Base-by-base conservation (phyloP, 495 filamentous ascomycete species). In the Polyplosphaeria fusca region DNA sequence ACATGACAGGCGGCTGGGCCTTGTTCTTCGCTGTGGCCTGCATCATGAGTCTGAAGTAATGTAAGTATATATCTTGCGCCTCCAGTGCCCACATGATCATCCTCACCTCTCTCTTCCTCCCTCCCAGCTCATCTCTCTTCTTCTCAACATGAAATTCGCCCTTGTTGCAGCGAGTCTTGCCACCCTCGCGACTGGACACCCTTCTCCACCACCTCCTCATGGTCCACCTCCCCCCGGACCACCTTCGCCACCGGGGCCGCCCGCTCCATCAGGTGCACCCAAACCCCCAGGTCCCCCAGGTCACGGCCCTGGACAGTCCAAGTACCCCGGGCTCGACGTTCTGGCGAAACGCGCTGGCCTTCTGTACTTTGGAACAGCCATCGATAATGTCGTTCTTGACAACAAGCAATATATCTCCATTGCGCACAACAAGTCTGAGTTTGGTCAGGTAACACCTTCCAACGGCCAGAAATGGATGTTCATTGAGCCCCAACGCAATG, bases 361-460 rank as follows among this genome's bases (percentile, higher is more conserved):
- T 12, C 66, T 71, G 46, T 80, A 76, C 61, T 79, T 77, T 42
- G 77, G 77, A 27, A 70, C 77, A 3, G 77, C 77, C 30, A 78
- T 74, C 40, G 77, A 80, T 63, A 73, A 71, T 38, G 60, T 66
- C 52, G 56, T 72, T 45, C 68, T 75, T 18, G 67, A 71, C 61
- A 72, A 78, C 50, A 71, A 48, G 52, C 69, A 67, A 50, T 71
- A 68, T 50, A 56, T 60, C 12, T 48, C 63, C 42, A 76, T 76
- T 61, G 69, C 78, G 30, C 64, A 61, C 30, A 68, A 79, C 61
- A 70, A 67, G 14, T 64, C 67, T 53, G 71, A 77, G 56, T 82
- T 82, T 63, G 76, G 77, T 48, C 73, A 76, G 65, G 71, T 77
- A 3, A 81, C 78, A 0, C 79, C 77, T 7, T 72, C 75, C 39